Evolutionary conservation across 2,329 filamentous ascomycete genomes (phyloP), one percentile per base, ranked within the genome.

Genomic region (Paecilomyces niveus): DNA sequence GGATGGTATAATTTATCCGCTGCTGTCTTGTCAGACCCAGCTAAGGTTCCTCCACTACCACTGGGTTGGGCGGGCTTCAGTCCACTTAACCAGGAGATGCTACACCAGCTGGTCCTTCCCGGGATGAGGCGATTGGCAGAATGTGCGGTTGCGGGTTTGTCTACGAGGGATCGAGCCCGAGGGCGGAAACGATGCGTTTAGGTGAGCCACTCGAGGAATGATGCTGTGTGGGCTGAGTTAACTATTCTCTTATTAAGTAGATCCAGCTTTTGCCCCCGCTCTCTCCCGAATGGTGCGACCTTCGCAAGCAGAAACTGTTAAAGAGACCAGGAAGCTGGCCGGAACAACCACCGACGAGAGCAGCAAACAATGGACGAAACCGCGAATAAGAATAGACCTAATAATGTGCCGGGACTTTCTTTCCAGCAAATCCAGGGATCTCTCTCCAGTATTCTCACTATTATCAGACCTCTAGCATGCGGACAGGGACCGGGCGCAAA

Each of bases 61-160:
- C 22, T 24, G 50, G 49, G 49, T 26, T 52, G 49, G 35, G 49
- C 49, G 49, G 35, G 35, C 35, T 55, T 54, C 50, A 58, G 59
- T 26, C 50, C 50, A 52, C 50, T 52, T 52, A 26, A 52, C 21
- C 22, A 18, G 21, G 24, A 52, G 49, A 52, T 52, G 49, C 24
- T 52, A 52, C 49, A 24, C 22, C 21, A 29, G 50, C 50, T 52
- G 21, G 18, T 10, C 24, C 18, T 26, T 52, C 18, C 49, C 24
- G 49, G n/a, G 21, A 26, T 18, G 49, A 52, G 21, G 24, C 49
- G 49, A 52, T 52, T 52, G 50, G 50, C 22, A 52, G n/a, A 52
- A 13, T n/a, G 50, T 52, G 50, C 50, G 21, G 21, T 29, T 52
- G 50, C 50, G 50, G 50, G 50, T 21, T 22, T 52, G 50, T 52